phyloP scores from a whole-genome alignment of 768 basidiomycete species.

The Sporobolomyces phaffii region DNA sequence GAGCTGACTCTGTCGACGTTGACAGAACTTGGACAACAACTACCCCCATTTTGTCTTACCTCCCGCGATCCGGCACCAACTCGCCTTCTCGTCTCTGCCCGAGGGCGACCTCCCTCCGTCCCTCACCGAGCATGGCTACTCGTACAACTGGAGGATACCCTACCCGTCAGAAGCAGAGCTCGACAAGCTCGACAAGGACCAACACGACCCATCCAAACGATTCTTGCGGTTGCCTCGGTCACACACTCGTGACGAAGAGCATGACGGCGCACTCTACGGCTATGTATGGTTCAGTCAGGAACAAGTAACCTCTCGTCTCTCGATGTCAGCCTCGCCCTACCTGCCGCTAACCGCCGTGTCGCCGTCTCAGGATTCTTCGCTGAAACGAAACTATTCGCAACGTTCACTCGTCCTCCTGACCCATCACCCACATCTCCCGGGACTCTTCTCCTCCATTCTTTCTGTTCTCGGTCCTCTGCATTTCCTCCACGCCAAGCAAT shows the following conservation, averaged over 20 bases:
- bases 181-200: neutral
- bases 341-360: no score
- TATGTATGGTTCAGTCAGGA: slow-evolving; percentile 34
- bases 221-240: neutral
- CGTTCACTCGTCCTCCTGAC: slow-evolving; percentile 67
- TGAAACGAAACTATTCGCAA: slow-evolving; percentile 69
- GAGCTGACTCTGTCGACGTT: neutral
- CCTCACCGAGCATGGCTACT: slow-evolving; percentile 7
- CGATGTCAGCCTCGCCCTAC: no score
- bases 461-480: slow-evolving; percentile 65
- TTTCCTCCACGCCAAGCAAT: slow-evolving; percentile 36
- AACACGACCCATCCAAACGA: neutral
- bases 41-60: slow-evolving; percentile 23
- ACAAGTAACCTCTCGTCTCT: no score
- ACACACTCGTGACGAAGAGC: neutral
- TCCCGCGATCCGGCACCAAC: neutral
- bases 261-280: slow-evolving; percentile 20
- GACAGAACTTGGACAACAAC: slow-evolving; percentile 27
- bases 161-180: slow-evolving; percentile 6
- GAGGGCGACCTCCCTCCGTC: slow-evolving; percentile 26
- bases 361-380: slow-evolving; percentile 57
- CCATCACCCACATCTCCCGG: slow-evolving; percentile 58
- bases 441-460: slow-evolving; percentile 66
- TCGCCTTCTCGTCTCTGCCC: slow-evolving; percentile 36
- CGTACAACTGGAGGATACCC: slow-evolving; percentile 30